These are phyloP conservation scores for Nematocida ausubeli DNA, from an alignment of 371 early-diverging fungal genomes.

Conservation along the genomic window DNA sequence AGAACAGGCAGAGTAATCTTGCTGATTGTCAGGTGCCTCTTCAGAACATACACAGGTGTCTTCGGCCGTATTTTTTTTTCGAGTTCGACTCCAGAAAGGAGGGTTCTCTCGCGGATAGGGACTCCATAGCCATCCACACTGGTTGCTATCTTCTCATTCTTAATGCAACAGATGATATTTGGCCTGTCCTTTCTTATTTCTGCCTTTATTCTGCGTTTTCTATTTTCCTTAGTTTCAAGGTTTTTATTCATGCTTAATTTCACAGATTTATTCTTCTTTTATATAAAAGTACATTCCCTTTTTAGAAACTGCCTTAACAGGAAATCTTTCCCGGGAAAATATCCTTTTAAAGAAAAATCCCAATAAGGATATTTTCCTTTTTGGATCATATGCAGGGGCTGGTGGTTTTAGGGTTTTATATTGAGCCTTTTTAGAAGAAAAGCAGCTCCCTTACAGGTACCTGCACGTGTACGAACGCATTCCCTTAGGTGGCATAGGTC, in stretches of 20 bases:
- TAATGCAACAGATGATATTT: conserved; percentile 15
- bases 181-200: background rate
- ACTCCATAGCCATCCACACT: background rate
- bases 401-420: no score
- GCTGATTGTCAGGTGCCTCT: background rate
- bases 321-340: background rate
- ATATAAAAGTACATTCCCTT: background rate
- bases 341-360: no score
- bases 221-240: background rate
- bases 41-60: conserved; percentile 27
- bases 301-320: background rate
- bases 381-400: no score
- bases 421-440: background rate
- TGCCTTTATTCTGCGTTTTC: background rate
- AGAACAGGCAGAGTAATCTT: conserved; percentile 20
- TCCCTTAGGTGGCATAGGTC: background rate
- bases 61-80: conserved; percentile 14
- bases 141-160: background rate
- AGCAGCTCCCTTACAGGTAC: background rate
- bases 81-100: conserved; percentile 6
- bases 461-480: background rate
- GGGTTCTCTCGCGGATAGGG: background rate
- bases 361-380: no score
- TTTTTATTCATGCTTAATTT: conserved; percentile 4
- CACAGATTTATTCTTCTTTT: background rate